A percentile compares a stretch with the other conserved stretches of the same genome.
These are phyloP conservation scores for Irpex rosettiformis DNA, from an alignment of 1,284 basidiomycete species.

Conservation along the genomic window DNA sequence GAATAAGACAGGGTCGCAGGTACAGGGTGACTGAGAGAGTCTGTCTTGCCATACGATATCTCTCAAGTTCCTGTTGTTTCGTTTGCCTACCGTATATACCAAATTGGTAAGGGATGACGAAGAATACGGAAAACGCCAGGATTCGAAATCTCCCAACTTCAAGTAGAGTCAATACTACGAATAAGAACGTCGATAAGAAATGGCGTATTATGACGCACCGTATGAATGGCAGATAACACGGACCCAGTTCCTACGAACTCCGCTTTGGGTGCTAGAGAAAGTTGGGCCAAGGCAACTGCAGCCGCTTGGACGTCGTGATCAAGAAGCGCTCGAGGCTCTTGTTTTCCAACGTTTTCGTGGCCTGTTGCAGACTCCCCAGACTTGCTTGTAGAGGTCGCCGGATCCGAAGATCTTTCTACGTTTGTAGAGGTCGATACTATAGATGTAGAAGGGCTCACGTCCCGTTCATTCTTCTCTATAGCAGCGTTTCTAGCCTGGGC, in stretches of 20 bases:
- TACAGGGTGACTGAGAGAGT: not conserved
- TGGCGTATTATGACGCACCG: conserved; percentile 14
- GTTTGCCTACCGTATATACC: not conserved
- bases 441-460: too few species aligned
- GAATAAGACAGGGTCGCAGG: conserved; percentile 9
- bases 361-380: not conserved
- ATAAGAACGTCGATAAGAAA: not conserved
- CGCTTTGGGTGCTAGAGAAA: conserved; percentile 26
- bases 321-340: conserved; percentile 17
- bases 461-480: not conserved
- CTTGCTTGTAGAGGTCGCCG: too few species aligned
- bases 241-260: conserved; percentile 31
- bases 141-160: conserved; percentile 25
- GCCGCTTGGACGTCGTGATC: conserved; percentile 29
- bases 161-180: not conserved
- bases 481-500: conserved; percentile 18
- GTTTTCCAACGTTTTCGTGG: conserved; percentile 5
- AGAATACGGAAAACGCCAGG: conserved; percentile 18
- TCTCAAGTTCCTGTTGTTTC: not conserved
- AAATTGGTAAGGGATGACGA: conserved; percentile 17
- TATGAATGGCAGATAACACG: conserved; percentile 28
- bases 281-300: conserved; percentile 29
- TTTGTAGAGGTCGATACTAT: too few species aligned
- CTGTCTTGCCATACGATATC: not conserved
- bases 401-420: too few species aligned